Conservation (phyloP, 164 flowering plant genomes). For the Saururus chinensis region DNA sequence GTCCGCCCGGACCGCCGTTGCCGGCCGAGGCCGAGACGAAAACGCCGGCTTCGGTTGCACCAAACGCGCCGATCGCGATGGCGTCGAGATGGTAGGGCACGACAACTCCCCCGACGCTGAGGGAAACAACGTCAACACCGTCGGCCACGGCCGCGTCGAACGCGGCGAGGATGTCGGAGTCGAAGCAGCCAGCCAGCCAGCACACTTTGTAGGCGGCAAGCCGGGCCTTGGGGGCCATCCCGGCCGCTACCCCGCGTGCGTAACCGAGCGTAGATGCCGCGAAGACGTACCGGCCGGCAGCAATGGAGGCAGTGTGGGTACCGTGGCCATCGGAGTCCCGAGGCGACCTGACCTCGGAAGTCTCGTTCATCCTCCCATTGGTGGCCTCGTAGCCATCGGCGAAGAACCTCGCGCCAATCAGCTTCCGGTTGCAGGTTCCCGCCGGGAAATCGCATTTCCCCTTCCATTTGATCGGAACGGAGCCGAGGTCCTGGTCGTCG, state of each 20-base stretch:
- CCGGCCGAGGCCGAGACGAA: constrained; percentile 95
- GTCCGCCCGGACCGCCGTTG: constrained; percentile 86
- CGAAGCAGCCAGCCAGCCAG: constrained; percentile 83
- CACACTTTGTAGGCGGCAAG: constrained; percentile 90
- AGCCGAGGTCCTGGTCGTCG: constrained; percentile 48
- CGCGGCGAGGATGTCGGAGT: constrained; percentile 85
- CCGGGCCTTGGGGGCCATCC: constrained; percentile 95
- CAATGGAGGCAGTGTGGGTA: constrained; percentile 91
- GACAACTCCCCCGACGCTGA: constrained; percentile 84
- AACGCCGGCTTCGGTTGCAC: constrained; percentile 57
- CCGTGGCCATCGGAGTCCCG: constrained; percentile 95
- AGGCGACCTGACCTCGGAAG: constrained; percentile 60
- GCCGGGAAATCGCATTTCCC: constrained; percentile 57
- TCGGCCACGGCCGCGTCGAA: constrained; percentile 83
- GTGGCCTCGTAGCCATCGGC: constrained; percentile 69
- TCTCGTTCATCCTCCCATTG: constrained; percentile 74
- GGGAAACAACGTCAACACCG: constrained; percentile 77
- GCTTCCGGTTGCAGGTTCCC: constrained; percentile 51
- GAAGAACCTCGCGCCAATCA: constrained; percentile 82
- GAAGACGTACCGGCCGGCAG: constrained; percentile 86
- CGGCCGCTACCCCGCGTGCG: constrained; percentile 83
- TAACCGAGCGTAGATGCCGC: constrained; percentile 79
- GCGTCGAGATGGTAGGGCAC: constrained; percentile 80
- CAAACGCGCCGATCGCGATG: constrained; percentile 75
- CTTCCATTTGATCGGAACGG: constrained; percentile 67